Percentiles rank a stretch among this genome's conserved stretches.
Conservation (phyloP, 495 filamentous ascomycete species). For the Symbiotaphrina buchneri region DNA sequence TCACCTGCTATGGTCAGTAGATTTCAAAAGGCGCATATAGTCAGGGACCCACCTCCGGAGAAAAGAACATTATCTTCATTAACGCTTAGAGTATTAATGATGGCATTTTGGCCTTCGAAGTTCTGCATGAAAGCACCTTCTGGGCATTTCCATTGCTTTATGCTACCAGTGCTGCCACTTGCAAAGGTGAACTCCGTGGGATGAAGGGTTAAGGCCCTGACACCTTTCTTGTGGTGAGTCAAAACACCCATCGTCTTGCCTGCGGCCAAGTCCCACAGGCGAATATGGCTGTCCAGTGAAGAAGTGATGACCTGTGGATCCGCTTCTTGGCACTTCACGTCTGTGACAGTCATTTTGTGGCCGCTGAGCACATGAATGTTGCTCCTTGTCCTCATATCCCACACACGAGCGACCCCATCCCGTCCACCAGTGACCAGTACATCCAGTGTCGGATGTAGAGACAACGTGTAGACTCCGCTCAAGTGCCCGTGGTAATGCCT, state of each 20-base stretch:
- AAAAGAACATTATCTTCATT: slow-evolving; percentile 93
- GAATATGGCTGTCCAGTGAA: slow-evolving; percentile 78
- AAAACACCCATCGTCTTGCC: slow-evolving; percentile 90
- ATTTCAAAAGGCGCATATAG: slow-evolving; percentile 1
- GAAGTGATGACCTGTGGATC: slow-evolving; percentile 89
- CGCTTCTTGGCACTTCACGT: slow-evolving; percentile 81
- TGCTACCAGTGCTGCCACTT: slow-evolving; percentile 69
- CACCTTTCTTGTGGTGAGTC: slow-evolving; percentile 97
- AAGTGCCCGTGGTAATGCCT: slow-evolving; percentile 96
- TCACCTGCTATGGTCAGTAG: slow-evolving; percentile 23
- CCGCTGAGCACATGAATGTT: slow-evolving; percentile 88
- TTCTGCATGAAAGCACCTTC: slow-evolving; percentile 99
- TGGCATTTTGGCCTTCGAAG: slow-evolving; percentile 87
- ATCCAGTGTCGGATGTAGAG: slow-evolving; percentile 82
- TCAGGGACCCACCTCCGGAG: slow-evolving; percentile 35
- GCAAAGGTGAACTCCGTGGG: slow-evolving; percentile 95
- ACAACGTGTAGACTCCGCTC: slow-evolving; percentile 83
- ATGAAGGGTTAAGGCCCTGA: slow-evolving; percentile 66
- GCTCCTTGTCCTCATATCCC: slow-evolving; percentile 94
- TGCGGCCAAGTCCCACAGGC: slow-evolving; percentile 90
- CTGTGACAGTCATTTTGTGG: slow-evolving; percentile 73
- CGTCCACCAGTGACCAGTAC: slow-evolving; percentile 87
- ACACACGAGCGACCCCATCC: slow-evolving; percentile 84
- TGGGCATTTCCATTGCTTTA: slow-evolving; percentile 99
- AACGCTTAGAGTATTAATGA: slow-evolving; percentile 84